phyloP scores from a whole-genome alignment of 257 asterid genomes.

The Prunella vulgaris region DNA sequence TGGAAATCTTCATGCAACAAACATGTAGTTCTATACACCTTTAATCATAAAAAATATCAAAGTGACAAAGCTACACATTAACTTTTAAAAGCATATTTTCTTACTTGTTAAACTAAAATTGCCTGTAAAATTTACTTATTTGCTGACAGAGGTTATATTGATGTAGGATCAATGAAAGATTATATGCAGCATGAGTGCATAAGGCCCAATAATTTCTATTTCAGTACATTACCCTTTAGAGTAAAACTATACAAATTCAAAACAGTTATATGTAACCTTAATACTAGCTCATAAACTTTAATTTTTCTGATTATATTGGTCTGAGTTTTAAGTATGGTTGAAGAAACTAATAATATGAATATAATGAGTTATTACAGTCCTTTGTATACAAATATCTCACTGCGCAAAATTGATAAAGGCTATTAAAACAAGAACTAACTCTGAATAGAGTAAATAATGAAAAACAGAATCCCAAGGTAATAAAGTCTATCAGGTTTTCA shows the following conservation, averaged over 20 bases:
- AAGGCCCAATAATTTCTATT: neutral
- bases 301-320: neutral
- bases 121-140: neutral
- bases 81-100: neutral
- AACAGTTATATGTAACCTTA: neutral
- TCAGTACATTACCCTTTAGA: neutral
- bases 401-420: neutral
- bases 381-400: neutral
- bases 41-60: neutral
- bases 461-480: neutral
- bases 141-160: neutral
- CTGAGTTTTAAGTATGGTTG: neutral
- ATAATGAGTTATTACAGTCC: neutral
- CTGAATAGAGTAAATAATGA: neutral
- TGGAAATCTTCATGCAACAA: neutral
- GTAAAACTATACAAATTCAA: neutral
- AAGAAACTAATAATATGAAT: neutral
- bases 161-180: neutral
- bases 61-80: neutral
- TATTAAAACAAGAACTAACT: neutral
- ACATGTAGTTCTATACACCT: neutral
- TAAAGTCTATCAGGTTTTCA: slow-evolving; percentile 3
- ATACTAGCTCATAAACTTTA: neutral
- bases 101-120: neutral
- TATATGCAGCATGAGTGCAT: neutral